Evolutionary conservation across 2,329 filamentous ascomycete genomes (phyloP).

Genomic region (Lecanoromycetidae sp.): DNA sequence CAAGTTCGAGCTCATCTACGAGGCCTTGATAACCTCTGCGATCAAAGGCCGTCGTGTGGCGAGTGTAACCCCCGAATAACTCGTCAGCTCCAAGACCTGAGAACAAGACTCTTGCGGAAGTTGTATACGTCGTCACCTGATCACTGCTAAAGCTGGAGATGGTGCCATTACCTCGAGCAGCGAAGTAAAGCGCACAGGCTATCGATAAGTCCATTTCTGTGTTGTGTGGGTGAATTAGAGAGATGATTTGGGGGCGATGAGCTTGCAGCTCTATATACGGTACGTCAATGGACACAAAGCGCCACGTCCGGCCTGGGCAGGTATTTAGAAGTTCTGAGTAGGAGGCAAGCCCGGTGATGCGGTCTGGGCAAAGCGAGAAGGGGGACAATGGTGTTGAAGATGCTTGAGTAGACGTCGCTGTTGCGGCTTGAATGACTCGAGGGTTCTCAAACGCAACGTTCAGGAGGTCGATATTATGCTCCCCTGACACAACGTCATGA

Average conservation of each 20-base stretch:
- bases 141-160: slow-evolving; percentile 22
- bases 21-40: slow-evolving; percentile 59
- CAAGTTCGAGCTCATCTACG: slow-evolving; percentile 69
- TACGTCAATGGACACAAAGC: slow-evolving; percentile 70
- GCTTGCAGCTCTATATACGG: slow-evolving; percentile 62
- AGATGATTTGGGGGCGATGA: slow-evolving; percentile 57
- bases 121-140: slow-evolving; percentile 40
- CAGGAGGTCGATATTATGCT: slow-evolving; percentile 69
- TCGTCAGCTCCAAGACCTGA: slow-evolving; percentile 94
- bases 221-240: slow-evolving; percentile 81
- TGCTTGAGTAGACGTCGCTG: slow-evolving; percentile 34
- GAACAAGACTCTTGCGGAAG: slow-evolving; percentile 67
- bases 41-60: slow-evolving; percentile 66
- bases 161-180: slow-evolving; percentile 58
- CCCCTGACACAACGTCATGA: slow-evolving; percentile 59
- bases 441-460: slow-evolving; percentile 98
- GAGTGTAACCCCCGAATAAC: slow-evolving; percentile 83
- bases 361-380: slow-evolving; percentile 81
- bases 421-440: slow-evolving; percentile 46
- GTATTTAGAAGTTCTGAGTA: slow-evolving; percentile 58
- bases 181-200: slow-evolving; percentile 86
- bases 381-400: slow-evolving; percentile 27
- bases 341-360: slow-evolving; percentile 71
- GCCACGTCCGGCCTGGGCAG: slow-evolving; percentile 63
- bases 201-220: slow-evolving; percentile 99